Base-by-base conservation (phyloP, 345 rosid genomes). In the Salix brachista region DNA sequence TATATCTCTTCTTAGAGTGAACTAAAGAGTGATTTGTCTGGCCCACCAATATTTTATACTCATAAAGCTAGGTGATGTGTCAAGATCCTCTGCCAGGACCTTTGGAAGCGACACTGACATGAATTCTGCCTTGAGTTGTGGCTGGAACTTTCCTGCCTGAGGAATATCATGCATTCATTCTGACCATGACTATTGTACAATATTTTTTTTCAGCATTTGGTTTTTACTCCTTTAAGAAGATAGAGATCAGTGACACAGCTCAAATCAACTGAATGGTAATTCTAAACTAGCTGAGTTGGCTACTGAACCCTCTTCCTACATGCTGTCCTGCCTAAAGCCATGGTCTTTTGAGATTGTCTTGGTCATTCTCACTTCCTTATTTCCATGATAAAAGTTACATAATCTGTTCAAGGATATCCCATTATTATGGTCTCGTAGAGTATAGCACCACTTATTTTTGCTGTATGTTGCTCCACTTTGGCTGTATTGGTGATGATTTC, bases 1-100 rank as follows among this genome's bases (percentile, higher is more conserved):
- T 65, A 82, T 83, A 69, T 75, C 70, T 70, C 77, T 74, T 17
- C 39, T 46, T 64, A 10, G n/a, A 30, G 67, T 74, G 75, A 79
- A 60, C 13, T 36, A 42, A 17, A 17, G 2, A 25, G 28, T 60
- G 37, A 44, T 26, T 60, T 72, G 14, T 42, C 32, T 50, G 64
- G 18, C 61, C 41, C 30, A 42, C 26, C 11, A 56, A 62, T 30
- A 58, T 71, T 12, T 11, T 30, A 39, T 71, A 32, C 34, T 25
- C 34, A 56, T 30, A 18, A 23, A 37, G 54, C 71, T 23, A 13
- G 34, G 41, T 14, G 32, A 65, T 30, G 68, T 39, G 68, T n/a
- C 39, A 65, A 65, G n/a, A 17, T 65, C 62, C 62, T 56, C 62
- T 56, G 62, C 62, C 23, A 56, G 62, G 61, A n/a, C 62, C 62